Conservation (phyloP, 1,284 basidiomycete genomes). For the Somion occarium region DNA sequence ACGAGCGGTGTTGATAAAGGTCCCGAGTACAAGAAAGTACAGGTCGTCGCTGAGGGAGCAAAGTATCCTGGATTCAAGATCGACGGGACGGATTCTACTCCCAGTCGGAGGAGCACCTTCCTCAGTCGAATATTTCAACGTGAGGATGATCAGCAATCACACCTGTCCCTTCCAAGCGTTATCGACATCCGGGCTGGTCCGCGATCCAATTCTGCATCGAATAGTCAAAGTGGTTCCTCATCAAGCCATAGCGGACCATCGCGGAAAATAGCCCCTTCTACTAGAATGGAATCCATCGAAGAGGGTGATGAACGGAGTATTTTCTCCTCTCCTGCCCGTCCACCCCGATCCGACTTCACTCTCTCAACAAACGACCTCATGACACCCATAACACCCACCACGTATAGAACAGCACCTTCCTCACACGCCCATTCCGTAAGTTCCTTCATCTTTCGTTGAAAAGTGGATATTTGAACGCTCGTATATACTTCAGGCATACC, state of each 20-base stretch:
- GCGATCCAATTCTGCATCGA: not conserved
- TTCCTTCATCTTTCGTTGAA: not conserved
- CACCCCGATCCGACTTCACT: slow-evolving; percentile 12
- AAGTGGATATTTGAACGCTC: not conserved
- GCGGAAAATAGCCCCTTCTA: not conserved
- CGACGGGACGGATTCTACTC: slow-evolving; percentile 6
- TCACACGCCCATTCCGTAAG: not conserved
- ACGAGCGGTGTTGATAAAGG: slow-evolving; percentile 16
- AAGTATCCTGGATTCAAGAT: slow-evolving; percentile 9
- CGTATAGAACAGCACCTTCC: not conserved
- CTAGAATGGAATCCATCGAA: not conserved
- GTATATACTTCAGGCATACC: not conserved
- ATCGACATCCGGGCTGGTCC: slow-evolving; percentile 11
- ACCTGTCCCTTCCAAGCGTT: slow-evolving; percentile 11
- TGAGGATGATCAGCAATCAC: not conserved
- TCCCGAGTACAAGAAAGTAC: slow-evolving; percentile 14
- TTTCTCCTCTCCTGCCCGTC: not conserved
- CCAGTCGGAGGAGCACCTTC: not conserved
- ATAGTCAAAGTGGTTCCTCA: not conserved
- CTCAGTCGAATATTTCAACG: not conserved
- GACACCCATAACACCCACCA: slow-evolving; percentile 5
- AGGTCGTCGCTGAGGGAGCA: slow-evolving; percentile 1
- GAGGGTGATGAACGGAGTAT: not conserved
- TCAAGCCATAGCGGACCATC: not conserved
- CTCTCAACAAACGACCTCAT: slow-evolving; percentile 10